These are phyloP conservation scores for Daldinia caldariorum DNA, from an alignment of 495 filamentous ascomycete species.

Conservation along the genomic window DNA sequence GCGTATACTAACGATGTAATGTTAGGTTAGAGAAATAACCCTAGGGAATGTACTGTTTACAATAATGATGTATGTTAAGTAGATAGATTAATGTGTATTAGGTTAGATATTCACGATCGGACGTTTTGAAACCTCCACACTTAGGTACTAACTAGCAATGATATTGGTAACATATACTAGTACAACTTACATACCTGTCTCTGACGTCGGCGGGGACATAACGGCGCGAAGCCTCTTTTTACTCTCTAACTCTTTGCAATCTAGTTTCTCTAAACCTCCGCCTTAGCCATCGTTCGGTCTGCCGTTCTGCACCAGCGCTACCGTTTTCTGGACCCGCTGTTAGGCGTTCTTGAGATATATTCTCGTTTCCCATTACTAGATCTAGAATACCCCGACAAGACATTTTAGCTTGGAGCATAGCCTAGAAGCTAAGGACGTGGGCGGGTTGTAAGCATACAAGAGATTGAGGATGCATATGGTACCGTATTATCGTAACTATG, in stretches of 20 bases:
- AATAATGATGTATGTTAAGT: not conserved
- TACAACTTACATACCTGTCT: too few relatives aligned
- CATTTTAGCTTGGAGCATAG: constrained; percentile 31
- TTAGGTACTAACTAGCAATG: constrained; percentile 30
- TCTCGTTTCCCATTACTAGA: constrained; percentile 49
- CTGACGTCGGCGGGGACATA: constrained; percentile 33
- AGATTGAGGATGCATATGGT: not conserved
- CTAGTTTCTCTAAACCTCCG: constrained; percentile 19
- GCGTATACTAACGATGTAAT: too few relatives aligned
- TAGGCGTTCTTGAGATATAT: constrained; percentile 47
- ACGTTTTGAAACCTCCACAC: constrained; percentile 29
- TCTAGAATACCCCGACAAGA: constrained; percentile 43
- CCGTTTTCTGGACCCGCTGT: constrained; percentile 43
- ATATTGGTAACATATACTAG: constrained; percentile 36
- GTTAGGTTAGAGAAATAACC: too few relatives aligned
- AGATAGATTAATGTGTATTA: not conserved
- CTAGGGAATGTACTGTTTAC: not conserved
- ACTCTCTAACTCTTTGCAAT: constrained; percentile 13
- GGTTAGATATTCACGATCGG: constrained; percentile 15
- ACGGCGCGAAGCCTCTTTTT: constrained; percentile 18
- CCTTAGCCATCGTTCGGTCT: constrained; percentile 31
- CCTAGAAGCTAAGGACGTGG: constrained; percentile 10
- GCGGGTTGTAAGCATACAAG: not conserved
- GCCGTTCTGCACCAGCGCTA: constrained; percentile 35
- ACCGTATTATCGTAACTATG: constrained; percentile 1